Evolutionary conservation across 2,329 filamentous ascomycete genomes (phyloP), one percentile per base, ranked within the genome.

Genomic region (Diatrype stigma): DNA sequence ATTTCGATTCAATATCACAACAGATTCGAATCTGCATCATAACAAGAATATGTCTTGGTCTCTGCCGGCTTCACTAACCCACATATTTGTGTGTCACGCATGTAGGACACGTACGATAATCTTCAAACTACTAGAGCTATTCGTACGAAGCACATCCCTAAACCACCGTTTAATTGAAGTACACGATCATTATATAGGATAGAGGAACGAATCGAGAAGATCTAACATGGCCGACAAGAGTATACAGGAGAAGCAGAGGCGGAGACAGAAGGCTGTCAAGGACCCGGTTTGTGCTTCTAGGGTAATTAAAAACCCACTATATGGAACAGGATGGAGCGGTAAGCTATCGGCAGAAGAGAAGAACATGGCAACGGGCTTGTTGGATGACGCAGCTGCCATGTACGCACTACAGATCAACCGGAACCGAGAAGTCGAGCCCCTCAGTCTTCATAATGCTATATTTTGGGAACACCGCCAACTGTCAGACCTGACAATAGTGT

Each of bases 391-490:
- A 0, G 51, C 51, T 17, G 56, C 52, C 7, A 59, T 58, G 56
- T 59, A 60, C 34, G 53, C 54, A 46, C 44, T 64, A 10, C 60
- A 65, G 30, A 35, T 58, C 0, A 30, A 50, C 1, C 51, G 57
- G n/a, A 46, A 56, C 2, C 49, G 53, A 2, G 50, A 57, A 3
- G 50, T 65, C 1, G 52, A 56, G 2, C 6, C 48, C 0, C 46
- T 48, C 8, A 56, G 55, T 5, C 42, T 65, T 1, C 51, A 57
- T 2, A 53, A 60, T 3, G 61, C 54, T 3, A 11, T 65, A 6
- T 63, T 63, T 47, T 64, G 61, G 61, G 62, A 64, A 46, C 61
- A 59, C 23, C 51, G 57, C 14, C 55, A 60, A 21, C 46, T 63
- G 2, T 3, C 4, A 2, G 28, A 57, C 5, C 51, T 35, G 8